A percentile compares a stretch with the other conserved stretches of the same genome.
These are phyloP conservation scores for Fusarium mundagurra DNA, from an alignment of 2,329 filamentous ascomycete species.

Conservation along the genomic window DNA sequence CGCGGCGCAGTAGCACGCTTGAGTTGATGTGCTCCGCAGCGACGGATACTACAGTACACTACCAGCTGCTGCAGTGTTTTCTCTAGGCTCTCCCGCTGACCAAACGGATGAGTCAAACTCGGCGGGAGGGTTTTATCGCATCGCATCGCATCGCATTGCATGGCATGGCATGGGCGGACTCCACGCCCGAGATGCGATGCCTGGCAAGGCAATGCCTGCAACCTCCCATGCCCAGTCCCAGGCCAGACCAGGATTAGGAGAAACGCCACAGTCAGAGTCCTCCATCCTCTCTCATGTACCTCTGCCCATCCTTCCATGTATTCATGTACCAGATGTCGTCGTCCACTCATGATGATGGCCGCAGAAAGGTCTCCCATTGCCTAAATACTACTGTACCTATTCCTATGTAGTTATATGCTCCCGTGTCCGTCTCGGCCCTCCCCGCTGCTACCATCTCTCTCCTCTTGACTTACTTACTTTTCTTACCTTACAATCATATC, in stretches of 20 bases:
- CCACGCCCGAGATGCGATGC: constrained; percentile 33
- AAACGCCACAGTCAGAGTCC: constrained; percentile 43
- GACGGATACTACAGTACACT: neutral
- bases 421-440: constrained; percentile 39
- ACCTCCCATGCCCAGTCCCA: too few species aligned
- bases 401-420: constrained; percentile 9
- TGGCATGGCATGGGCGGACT: constrained; percentile 33
- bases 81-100: constrained; percentile 12
- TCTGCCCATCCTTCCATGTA: constrained; percentile 38
- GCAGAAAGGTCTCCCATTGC: constrained; percentile 38
- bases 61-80: neutral
- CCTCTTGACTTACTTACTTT: neutral
- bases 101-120: constrained; percentile 39
- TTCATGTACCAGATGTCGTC: constrained; percentile 37
- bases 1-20: constrained; percentile 53
- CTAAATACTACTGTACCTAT: constrained; percentile 43
- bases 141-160: constrained; percentile 4
- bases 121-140: constrained; percentile 5
- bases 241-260: constrained; percentile 10
- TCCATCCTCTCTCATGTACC: constrained; percentile 39
- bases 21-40: constrained; percentile 31
- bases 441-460: constrained; percentile 26
- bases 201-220: constrained; percentile 31
- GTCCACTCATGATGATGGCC: constrained; percentile 45
- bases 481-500: constrained; percentile 16